Percentiles rank a stretch among this genome's conserved stretches.
Evolutionary conservation across 768 basidiomycete species (phyloP).

Genomic region (Dentipellis fragilis): DNA sequence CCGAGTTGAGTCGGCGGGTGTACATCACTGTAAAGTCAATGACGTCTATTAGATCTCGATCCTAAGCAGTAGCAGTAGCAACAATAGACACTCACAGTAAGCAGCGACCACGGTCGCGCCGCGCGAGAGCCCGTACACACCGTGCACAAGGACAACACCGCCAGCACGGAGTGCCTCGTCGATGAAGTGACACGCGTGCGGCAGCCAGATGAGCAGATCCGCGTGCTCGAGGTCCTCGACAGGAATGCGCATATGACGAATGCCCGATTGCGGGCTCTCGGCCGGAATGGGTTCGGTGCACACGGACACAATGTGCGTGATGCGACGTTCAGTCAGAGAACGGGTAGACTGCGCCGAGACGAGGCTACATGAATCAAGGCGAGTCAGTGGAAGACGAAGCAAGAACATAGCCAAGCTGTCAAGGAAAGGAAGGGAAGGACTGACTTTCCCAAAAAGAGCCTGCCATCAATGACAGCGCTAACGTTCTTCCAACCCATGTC

Average conservation of each 20-base stretch:
- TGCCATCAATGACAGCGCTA: conserved; percentile 53
- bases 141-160: conserved; percentile 15
- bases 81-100: conserved; percentile 4
- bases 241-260: conserved; percentile 54
- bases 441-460: conserved; percentile 69
- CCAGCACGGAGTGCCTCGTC: conserved; percentile 13
- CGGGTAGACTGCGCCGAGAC: conserved; percentile 60
- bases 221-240: conserved; percentile 12
- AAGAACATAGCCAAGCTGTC: conserved; percentile 7
- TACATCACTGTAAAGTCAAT: conserved; percentile 9
- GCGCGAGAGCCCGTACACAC: conserved; percentile 13
- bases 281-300: conserved; percentile 60
- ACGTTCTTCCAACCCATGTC: conserved; percentile 23
- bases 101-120: conserved; percentile 16
- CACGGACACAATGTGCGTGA: conserved; percentile 68
- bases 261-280: conserved; percentile 58
- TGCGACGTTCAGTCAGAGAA: conserved; percentile 57
- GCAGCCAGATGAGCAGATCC: conserved; percentile 16
- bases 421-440: conserved; percentile 22
- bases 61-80: no score
- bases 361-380: conserved; percentile 29
- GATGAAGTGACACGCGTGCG: conserved; percentile 14
- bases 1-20: conserved; percentile 7
- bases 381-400: neutral
- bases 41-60: neutral